Base-by-base conservation (phyloP, 306 rosid genomes). In the Citrullus amarus region DNA sequence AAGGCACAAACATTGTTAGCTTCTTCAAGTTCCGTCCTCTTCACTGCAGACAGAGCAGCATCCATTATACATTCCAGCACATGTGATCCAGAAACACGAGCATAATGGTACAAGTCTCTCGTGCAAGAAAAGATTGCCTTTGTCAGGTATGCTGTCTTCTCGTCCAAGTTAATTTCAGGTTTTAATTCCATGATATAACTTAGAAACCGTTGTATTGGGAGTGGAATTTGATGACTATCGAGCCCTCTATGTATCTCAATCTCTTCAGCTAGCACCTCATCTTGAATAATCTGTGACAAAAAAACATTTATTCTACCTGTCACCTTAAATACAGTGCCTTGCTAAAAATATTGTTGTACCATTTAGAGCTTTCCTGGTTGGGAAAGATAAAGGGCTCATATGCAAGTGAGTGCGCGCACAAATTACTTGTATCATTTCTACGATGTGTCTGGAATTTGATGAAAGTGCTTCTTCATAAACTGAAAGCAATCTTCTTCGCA, bases 21-120 rank as follows among this genome's bases (percentile, higher is more conserved):
- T 84, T 89, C 97, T 86, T 92, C 88, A 82, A 95, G 92, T 57
- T 95, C 91, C 80, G 89, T 94, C 83, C 86, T 87, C 93, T 88
- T 89, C 88, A 95, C 93, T n/a, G 91, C 89, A 77, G 96, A 92
- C 83, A 95, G 80, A 67, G 96, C 95, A 68, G 92, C 84, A 70
- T 92, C 92, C 90, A 95, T 83, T 86, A 95, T 81, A 82, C 98
- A 90, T 83, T 92, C 98, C 74, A 92, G 89, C 68, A 92, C 88
- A 84, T 95, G 97, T 68, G 86, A 78, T 86, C 95, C 95, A 81
- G 93, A 90, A 82, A 92, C 93, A 77, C 98, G 98, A 82, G 97
- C 96, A 86, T 87, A 89, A 81, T 95, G 98, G 82, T 88, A 91
- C 89, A 92, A 83, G 75, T 89, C 97, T 80, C 88, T 87, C 88